Percentiles rank a stretch among this genome's conserved stretches.
Evolutionary conservation across 371 early-diverging fungal species (phyloP).

Genomic region (Paramicrosporidium saccamoebae): DNA sequence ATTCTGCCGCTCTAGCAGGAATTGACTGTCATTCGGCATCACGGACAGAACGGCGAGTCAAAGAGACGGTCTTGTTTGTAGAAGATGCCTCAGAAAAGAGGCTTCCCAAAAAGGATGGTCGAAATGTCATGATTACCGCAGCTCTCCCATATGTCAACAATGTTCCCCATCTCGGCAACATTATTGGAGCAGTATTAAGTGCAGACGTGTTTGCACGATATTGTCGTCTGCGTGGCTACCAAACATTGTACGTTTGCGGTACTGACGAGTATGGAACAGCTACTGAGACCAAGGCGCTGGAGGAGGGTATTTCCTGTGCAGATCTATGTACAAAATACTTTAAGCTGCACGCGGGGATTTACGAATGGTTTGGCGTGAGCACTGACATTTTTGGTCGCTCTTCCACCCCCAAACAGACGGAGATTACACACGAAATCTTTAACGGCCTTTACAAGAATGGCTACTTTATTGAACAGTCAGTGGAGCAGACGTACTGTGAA

Average conservation of each 20-base stretch:
- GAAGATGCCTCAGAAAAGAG: too few species aligned
- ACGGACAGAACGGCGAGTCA: too few species aligned
- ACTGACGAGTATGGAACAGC: constrained; percentile 99
- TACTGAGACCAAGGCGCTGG: constrained; percentile 94
- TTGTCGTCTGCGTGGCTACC: constrained; percentile 61
- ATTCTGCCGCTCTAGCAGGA: too few species aligned
- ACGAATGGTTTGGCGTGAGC: constrained; percentile 82
- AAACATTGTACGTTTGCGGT: constrained; percentile 82
- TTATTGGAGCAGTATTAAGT: constrained; percentile 89
- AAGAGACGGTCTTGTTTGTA: too few species aligned
- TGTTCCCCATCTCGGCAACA: constrained; percentile 97
- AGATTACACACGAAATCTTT: constrained; percentile 82
- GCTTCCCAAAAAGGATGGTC: constrained; percentile 21
- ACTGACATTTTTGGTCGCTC: constrained; percentile 97
- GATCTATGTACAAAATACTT: constrained; percentile 91
- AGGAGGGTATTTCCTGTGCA: constrained; percentile 56
- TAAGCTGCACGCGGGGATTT: constrained; percentile 52
- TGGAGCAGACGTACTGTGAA: constrained; percentile 80
- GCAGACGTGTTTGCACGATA: constrained; percentile 94
- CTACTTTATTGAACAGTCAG: constrained; percentile 27
- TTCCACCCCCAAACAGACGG: constrained; percentile 53
- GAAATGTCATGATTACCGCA: constrained; percentile 79
- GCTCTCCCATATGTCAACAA: constrained; percentile 99
- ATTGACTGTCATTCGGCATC: too few species aligned
- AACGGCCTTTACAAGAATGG: constrained; percentile 34